phyloP scores from a whole-genome alignment of 1,284 basidiomycete species.

The Pseudozyma pruni region DNA sequence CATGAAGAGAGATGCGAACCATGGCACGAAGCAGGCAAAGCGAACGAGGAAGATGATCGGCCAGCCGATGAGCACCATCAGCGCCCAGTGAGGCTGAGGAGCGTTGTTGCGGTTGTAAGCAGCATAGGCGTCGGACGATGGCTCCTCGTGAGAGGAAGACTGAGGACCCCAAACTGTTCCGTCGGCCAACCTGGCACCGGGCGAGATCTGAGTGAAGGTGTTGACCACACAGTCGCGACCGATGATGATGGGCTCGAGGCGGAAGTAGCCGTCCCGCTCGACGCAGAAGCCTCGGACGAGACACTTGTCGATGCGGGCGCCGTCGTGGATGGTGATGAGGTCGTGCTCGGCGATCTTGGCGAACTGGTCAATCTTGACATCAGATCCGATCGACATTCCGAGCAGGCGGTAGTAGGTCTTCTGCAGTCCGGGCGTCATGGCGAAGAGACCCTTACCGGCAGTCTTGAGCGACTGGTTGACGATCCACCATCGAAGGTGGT shows the following conservation, averaged over 20 bases:
- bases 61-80: conserved; percentile 61
- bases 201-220: conserved; percentile 67
- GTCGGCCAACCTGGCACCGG: conserved; percentile 65
- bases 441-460: conserved; percentile 66
- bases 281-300: conserved; percentile 67
- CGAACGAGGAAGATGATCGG: conserved; percentile 60
- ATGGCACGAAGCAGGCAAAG: conserved; percentile 65
- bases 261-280: conserved; percentile 67
- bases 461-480: conserved; percentile 68
- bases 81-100: conserved; percentile 58
- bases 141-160: conserved; percentile 66
- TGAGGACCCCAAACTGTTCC: conserved; percentile 68
- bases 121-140: conserved; percentile 65
- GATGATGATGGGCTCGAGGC: conserved; percentile 66
- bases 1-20: conserved; percentile 67
- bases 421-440: conserved; percentile 58
- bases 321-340: conserved; percentile 67
- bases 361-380: conserved; percentile 64
- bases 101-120: conserved; percentile 64
- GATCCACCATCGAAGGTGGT: conserved; percentile 68
- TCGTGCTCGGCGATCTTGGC: conserved; percentile 66
- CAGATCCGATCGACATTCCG: conserved; percentile 65
- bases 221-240: conserved; percentile 68
- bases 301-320: conserved; percentile 65
- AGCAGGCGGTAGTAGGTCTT: conserved; percentile 66